These are phyloP conservation scores for Cercospora citrullina DNA, from an alignment of 2,329 filamentous ascomycete genomes.

Conservation along the genomic window DNA sequence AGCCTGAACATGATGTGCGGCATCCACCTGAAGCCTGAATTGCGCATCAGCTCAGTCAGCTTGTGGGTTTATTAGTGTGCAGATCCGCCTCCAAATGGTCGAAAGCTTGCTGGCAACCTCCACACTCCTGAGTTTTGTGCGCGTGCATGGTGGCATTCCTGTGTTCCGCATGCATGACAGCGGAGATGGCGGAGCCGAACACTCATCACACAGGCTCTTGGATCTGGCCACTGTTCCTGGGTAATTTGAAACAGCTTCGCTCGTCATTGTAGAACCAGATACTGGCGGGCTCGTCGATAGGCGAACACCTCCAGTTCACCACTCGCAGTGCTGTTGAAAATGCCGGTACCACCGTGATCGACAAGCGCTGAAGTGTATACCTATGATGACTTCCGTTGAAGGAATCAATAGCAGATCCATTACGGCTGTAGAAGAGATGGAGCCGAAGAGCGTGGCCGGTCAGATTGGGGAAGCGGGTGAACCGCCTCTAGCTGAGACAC, in stretches of 20 bases:
- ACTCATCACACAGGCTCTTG: constrained; percentile 2
- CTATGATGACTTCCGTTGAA: not conserved
- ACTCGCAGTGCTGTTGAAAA: not conserved
- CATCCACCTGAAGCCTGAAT: not conserved
- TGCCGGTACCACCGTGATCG: not conserved
- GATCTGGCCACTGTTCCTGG: not conserved
- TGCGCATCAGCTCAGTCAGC: not conserved
- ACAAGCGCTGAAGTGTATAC: not conserved
- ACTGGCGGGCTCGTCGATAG: not conserved
- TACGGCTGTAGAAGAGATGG: constrained; percentile 4
- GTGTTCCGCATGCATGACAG: not conserved
- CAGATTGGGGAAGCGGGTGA: not conserved
- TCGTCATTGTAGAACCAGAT: not conserved
- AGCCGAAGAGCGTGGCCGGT: constrained; percentile 2
- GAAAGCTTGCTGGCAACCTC: constrained; percentile 6
- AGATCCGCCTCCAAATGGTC: constrained; percentile 1
- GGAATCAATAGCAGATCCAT: not conserved
- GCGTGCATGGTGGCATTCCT: constrained; percentile 2
- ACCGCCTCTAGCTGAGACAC: not conserved
- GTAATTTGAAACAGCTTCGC: not conserved
- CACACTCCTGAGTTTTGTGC: constrained; percentile 1
- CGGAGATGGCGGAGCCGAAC: constrained; percentile 7
- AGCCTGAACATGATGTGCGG: not conserved
- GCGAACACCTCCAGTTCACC: not conserved
- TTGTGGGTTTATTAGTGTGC: constrained; percentile 4